A percentile compares a stretch with the other conserved stretches of the same genome.
Evolutionary conservation across 805 yeast species (phyloP).

Genomic region (Barnettozyma botsteinii): DNA sequence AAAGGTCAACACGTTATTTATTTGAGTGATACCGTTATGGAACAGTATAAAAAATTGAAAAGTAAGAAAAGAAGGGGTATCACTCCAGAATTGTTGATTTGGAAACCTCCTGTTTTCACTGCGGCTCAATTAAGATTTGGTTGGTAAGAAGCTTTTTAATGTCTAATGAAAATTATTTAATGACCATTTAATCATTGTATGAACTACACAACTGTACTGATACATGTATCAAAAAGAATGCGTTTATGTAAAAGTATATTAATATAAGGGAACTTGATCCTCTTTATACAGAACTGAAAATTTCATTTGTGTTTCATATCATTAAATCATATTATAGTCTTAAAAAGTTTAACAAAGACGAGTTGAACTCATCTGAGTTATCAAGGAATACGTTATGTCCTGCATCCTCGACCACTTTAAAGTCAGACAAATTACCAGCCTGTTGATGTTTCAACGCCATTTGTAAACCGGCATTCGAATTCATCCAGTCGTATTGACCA

Average conservation of each 20-base stretch:
- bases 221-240: not conserved
- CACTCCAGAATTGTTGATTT: conserved; percentile 63
- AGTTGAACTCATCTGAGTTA: conserved; percentile 49
- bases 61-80: conserved; percentile 71
- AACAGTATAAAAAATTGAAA: conserved; percentile 60
- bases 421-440: conserved; percentile 7
- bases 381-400: conserved; percentile 80
- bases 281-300: no score
- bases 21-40: conserved; percentile 75
- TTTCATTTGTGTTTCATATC: no score
- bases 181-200: no score
- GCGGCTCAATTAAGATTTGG: conserved; percentile 95
- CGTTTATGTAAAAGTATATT: not conserved
- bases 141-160: conserved; percentile 47
- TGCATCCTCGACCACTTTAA: conserved; percentile 39
- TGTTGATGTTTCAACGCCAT: conserved; percentile 19
- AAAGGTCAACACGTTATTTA: conserved; percentile 92
- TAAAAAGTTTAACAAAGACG: conserved; percentile 33
- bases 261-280: no score
- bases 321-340: not conserved
- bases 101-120: conserved; percentile 95
- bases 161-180: not conserved
- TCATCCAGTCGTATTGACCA: conserved; percentile 76
- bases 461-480: conserved; percentile 43
- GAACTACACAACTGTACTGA: no score